A percentile compares a stretch with the other conserved stretches of the same genome.
phyloP scores from a whole-genome alignment of 352 stramenopile species.

The Phytophthora megakarya region DNA sequence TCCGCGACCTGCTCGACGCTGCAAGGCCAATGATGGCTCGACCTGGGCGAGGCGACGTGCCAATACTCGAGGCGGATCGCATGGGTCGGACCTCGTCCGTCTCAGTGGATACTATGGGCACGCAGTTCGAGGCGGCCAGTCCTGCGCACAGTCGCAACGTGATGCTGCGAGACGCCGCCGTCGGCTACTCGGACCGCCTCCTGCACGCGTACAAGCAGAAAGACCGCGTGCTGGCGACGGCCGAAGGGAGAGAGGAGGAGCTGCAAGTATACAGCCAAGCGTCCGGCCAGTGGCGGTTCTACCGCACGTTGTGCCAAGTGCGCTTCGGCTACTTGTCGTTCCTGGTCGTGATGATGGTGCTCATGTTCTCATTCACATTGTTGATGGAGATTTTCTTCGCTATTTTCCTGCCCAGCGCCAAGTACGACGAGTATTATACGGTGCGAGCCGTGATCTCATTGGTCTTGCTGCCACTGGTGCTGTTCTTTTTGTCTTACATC shows the following conservation, averaged over 20 bases:
- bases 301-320: conserved; percentile 75
- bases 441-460: conserved; percentile 61
- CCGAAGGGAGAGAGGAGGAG: conserved; percentile 58
- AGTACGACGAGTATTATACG: conserved; percentile 71
- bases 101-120: conserved; percentile 15
- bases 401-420: conserved; percentile 81
- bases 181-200: conserved; percentile 32
- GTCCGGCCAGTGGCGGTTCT: conserved; percentile 61
- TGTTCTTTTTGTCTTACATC: conserved; percentile 85
- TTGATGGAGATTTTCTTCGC: conserved; percentile 89
- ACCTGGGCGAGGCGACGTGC: conserved; percentile 31
- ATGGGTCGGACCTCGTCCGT: conserved; percentile 33
- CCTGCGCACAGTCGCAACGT: conserved; percentile 23
- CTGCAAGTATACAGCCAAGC: conserved; percentile 53
- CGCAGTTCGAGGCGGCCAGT: conserved; percentile 22
- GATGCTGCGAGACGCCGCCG: conserved; percentile 25
- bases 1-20: conserved; percentile 5
- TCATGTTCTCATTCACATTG: conserved; percentile 86
- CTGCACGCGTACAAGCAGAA: conserved; percentile 38
- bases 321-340: conserved; percentile 82
- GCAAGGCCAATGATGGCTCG: conserved; percentile 17
- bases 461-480: conserved; percentile 58
- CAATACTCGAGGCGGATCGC: conserved; percentile 36
- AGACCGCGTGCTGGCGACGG: conserved; percentile 53
- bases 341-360: conserved; percentile 80